Percentiles rank a stretch among this genome's conserved stretches.
Evolutionary conservation across 352 stramenopile genomes (phyloP).

Genomic region (Pythium insidiosum): DNA sequence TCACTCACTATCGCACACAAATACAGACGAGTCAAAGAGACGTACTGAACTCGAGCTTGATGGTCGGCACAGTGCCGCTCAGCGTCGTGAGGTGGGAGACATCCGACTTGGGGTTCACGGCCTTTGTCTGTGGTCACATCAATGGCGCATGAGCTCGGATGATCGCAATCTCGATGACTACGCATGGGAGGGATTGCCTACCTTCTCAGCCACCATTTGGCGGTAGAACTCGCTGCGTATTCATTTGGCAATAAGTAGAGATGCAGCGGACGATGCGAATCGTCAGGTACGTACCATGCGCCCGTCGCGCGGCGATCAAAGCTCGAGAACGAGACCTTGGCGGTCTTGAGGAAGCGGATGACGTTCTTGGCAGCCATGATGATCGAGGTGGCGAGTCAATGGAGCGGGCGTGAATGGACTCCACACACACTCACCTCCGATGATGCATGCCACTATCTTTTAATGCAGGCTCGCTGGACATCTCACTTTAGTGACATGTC

Average conservation of each 20-base stretch:
- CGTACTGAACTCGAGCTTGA: slow-evolving; percentile 83
- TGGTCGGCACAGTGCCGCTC: slow-evolving; percentile 40
- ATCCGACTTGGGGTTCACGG: slow-evolving; percentile 75
- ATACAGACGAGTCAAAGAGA: too few relatives aligned
- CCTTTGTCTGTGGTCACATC: slow-evolving; percentile 62
- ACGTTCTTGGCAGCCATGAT: slow-evolving; percentile 78
- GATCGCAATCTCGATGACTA: too few relatives aligned
- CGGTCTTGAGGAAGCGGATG: slow-evolving; percentile 81
- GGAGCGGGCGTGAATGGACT: neutral
- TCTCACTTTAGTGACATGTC: too few relatives aligned
- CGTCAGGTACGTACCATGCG: slow-evolving; percentile 48
- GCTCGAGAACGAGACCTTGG: slow-evolving; percentile 79
- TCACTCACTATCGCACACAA: too few relatives aligned
- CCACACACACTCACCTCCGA: too few relatives aligned
- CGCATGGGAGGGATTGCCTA: slow-evolving; percentile 21
- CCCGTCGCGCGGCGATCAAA: slow-evolving; percentile 67
- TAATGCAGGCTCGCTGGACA: too few relatives aligned
- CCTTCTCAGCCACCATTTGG: slow-evolving; percentile 74
- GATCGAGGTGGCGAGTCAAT: slow-evolving; percentile 1
- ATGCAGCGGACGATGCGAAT: slow-evolving; percentile 1
- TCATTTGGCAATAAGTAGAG: too few relatives aligned
- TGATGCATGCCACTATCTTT: too few relatives aligned
- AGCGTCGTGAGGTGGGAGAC: slow-evolving; percentile 51
- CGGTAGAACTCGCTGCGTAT: slow-evolving; percentile 74
- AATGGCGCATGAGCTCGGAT: too few relatives aligned